Evolutionary conservation across 2,329 filamentous ascomycete species (phyloP).

Genomic region (Phaeophleospora eucalypticola): DNA sequence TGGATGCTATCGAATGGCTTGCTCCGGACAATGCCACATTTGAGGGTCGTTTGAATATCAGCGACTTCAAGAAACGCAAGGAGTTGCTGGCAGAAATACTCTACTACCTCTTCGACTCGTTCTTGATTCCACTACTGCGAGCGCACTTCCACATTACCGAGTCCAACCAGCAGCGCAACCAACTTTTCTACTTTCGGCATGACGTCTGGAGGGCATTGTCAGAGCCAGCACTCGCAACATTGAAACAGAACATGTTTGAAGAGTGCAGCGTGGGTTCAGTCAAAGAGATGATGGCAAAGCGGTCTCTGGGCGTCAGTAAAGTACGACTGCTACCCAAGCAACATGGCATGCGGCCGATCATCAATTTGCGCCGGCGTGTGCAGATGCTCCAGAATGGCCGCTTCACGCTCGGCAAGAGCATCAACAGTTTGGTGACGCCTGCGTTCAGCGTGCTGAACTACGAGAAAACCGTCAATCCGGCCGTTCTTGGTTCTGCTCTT

Average conservation of each 20-base stretch:
- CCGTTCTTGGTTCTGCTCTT: slow-evolving; percentile 70
- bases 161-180: slow-evolving; percentile 72
- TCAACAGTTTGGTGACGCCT: slow-evolving; percentile 68
- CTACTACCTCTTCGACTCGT: slow-evolving; percentile 89
- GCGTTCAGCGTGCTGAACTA: slow-evolving; percentile 72
- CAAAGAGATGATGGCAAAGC: slow-evolving; percentile 56
- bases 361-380: slow-evolving; percentile 70
- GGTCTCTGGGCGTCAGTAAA: slow-evolving; percentile 70
- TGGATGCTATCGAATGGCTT: slow-evolving; percentile 59
- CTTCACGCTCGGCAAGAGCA: slow-evolving; percentile 57
- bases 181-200: slow-evolving; percentile 89
- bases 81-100: slow-evolving; percentile 81
- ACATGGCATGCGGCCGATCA: slow-evolving; percentile 72
- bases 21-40: slow-evolving; percentile 46
- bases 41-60: slow-evolving; percentile 58
- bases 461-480: slow-evolving; percentile 58
- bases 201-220: slow-evolving; percentile 80
- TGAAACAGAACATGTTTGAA: slow-evolving; percentile 74
- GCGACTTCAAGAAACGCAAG: slow-evolving; percentile 69
- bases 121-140: slow-evolving; percentile 80
- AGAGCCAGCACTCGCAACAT: slow-evolving; percentile 63
- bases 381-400: slow-evolving; percentile 52
- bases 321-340: slow-evolving; percentile 80
- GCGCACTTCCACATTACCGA: slow-evolving; percentile 94
- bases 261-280: slow-evolving; percentile 62